Evolutionary conservation across 2,329 filamentous ascomycete genomes (phyloP).

Genomic region (Aspergillus ustus): DNA sequence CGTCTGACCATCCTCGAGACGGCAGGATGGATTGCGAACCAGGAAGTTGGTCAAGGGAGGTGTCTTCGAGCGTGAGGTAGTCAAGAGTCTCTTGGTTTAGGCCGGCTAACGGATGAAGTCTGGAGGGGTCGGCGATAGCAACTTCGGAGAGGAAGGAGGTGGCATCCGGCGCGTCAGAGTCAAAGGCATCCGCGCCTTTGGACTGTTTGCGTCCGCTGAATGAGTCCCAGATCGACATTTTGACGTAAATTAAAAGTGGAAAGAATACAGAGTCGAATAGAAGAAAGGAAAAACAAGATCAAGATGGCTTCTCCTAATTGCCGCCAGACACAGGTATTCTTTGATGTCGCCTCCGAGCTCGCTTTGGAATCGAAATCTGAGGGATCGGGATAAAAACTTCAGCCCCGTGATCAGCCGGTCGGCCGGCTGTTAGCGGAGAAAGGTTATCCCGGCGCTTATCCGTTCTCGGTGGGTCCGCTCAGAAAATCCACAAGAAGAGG

Average conservation of each 20-base stretch:
- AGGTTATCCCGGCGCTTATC: slow-evolving; percentile 31
- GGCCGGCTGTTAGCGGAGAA: slow-evolving; percentile 23
- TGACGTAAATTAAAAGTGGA: slow-evolving; percentile 33
- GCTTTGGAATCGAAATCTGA: slow-evolving; percentile 20
- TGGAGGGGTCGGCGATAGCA: slow-evolving; percentile 80
- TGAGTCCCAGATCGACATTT: slow-evolving; percentile 64
- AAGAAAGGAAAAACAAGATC: slow-evolving; percentile 12
- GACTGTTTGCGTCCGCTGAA: slow-evolving; percentile 64
- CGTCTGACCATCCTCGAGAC: slow-evolving; percentile 95
- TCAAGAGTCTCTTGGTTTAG: slow-evolving; percentile 92
- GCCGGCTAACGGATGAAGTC: slow-evolving; percentile 90
- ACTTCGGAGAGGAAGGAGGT: slow-evolving; percentile 81
- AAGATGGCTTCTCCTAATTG: not conserved
- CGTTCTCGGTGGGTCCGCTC: slow-evolving; percentile 30
- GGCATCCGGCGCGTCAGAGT: slow-evolving; percentile 78
- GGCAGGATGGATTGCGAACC: slow-evolving; percentile 86
- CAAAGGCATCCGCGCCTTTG: slow-evolving; percentile 65
- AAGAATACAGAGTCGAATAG: slow-evolving; percentile 27
- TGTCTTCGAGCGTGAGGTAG: slow-evolving; percentile 93
- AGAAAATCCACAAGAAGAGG: slow-evolving; percentile 35
- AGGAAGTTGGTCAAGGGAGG: slow-evolving; percentile 81
- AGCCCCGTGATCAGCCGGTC: slow-evolving; percentile 38
- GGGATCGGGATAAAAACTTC: slow-evolving; percentile 45
- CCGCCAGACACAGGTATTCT: slow-evolving; percentile 1
- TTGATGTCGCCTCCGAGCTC: slow-evolving; percentile 12